A percentile compares a stretch with the other conserved stretches of the same genome.
phyloP scores from a whole-genome alignment of 2,329 filamentous ascomycete species.

The Paracamarosporium sp. region DNA sequence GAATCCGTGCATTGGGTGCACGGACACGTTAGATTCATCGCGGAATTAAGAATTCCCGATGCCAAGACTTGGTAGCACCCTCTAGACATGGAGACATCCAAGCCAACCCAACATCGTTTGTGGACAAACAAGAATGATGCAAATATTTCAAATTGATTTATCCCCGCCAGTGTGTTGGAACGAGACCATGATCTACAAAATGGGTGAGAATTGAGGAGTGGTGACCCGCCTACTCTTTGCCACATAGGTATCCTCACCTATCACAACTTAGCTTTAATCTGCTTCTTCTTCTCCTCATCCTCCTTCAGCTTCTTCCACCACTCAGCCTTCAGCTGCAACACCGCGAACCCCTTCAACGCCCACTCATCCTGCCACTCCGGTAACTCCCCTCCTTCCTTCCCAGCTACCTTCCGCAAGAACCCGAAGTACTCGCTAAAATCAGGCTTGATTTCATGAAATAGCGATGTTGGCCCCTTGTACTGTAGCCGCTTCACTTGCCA shows the following conservation, averaged over 20 bases:
- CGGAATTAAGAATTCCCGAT: too few species aligned
- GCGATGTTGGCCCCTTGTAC: constrained; percentile 11
- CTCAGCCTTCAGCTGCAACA: constrained; percentile 15
- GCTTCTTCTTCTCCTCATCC: not conserved
- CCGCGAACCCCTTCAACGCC: constrained; percentile 15
- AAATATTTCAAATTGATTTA: too few species aligned
- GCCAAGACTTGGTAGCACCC: too few species aligned
- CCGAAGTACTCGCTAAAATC: constrained; percentile 21
- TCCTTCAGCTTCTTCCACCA: constrained; percentile 12
- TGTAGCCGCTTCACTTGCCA: constrained; percentile 15
- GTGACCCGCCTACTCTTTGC: not conserved
- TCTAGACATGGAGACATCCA: too few species aligned
- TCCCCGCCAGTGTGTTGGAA: too few species aligned
- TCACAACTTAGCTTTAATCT: constrained; percentile 5
- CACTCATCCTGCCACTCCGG: constrained; percentile 17
- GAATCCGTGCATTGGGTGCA: too few species aligned
- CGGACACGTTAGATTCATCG: too few species aligned
- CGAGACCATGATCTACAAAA: not conserved
- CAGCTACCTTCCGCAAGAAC: constrained; percentile 15
- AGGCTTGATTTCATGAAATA: constrained; percentile 20
- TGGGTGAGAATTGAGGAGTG: too few species aligned
- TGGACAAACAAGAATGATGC: too few species aligned
- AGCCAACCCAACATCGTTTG: too few species aligned
- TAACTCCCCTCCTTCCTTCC: constrained; percentile 14
- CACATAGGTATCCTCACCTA: not conserved